Evolutionary conservation across 371 early-diverging fungal species (phyloP).

Genomic region (Mucor piriformis): DNA sequence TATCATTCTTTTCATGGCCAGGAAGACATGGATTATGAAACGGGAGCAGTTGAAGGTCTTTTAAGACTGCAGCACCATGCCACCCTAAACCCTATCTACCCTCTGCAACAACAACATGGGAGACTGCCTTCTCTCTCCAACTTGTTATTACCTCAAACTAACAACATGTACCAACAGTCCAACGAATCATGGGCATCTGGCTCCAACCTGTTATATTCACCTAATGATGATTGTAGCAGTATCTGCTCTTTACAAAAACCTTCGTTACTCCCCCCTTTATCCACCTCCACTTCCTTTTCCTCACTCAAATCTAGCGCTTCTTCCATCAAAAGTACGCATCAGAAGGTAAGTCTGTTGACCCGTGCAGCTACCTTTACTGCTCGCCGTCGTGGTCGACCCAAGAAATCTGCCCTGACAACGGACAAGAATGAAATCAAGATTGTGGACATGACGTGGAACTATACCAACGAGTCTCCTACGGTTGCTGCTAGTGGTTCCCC

Average conservation of each 20-base stretch:
- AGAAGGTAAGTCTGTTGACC: background rate
- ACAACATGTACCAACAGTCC: no score
- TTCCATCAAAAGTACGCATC: background rate
- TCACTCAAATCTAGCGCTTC: background rate
- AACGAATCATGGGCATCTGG: background rate
- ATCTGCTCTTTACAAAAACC: background rate
- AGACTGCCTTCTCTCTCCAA: background rate
- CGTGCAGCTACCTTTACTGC: slow-evolving; percentile 6
- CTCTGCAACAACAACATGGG: background rate
- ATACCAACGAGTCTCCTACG: background rate
- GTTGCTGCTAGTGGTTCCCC: background rate
- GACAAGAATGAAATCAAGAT: background rate
- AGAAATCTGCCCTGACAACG: background rate
- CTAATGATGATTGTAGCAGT: background rate
- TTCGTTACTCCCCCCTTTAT: background rate
- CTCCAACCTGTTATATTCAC: background rate
- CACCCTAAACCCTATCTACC: background rate
- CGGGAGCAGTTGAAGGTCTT: slow-evolving; percentile 7
- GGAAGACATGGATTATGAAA: background rate
- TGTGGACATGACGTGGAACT: background rate
- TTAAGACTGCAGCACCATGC: background rate
- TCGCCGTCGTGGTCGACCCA: slow-evolving; percentile 19
- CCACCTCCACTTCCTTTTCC: background rate
- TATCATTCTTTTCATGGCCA: no score
- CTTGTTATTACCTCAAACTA: background rate